A percentile compares a stretch with the other conserved stretches of the same genome.
phyloP scores from a whole-genome alignment of 805 yeast species.

The Sungouiella thailandica region DNA sequence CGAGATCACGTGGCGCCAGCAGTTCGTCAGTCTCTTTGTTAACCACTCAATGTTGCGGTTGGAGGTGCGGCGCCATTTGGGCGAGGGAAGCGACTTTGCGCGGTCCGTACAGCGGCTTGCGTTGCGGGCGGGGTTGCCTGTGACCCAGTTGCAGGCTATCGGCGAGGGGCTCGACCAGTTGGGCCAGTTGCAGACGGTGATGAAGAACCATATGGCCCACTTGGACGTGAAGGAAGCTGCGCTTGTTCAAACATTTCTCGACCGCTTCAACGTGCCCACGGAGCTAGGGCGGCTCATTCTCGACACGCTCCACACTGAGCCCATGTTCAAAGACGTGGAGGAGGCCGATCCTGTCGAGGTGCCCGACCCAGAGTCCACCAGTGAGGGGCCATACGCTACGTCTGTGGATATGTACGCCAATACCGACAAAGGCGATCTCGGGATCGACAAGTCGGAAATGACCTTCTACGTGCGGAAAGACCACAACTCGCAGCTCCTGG shows the following conservation, averaged over 20 bases:
- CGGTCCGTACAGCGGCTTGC: slow-evolving; percentile 53
- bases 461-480: slow-evolving; percentile 32
- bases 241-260: slow-evolving; percentile 17
- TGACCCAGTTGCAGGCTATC: slow-evolving; percentile 25
- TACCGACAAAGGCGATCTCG: background rate
- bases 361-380: background rate
- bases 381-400: background rate
- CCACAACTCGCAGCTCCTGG: slow-evolving; percentile 24
- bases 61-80: slow-evolving; percentile 31
- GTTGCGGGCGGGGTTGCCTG: slow-evolving; percentile 30
- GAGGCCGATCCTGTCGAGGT: background rate
- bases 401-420: slow-evolving; percentile 1
- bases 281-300: slow-evolving; percentile 40
- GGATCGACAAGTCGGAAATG: background rate
- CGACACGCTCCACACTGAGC: slow-evolving; percentile 22
- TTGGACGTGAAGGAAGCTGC: slow-evolving; percentile 17
- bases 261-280: slow-evolving; percentile 33
- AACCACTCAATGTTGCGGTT: slow-evolving; percentile 17
- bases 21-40: slow-evolving; percentile 28
- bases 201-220: slow-evolving; percentile 14
- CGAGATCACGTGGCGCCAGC: slow-evolving; percentile 50
- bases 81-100: slow-evolving; percentile 50
- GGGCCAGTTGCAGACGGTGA: slow-evolving; percentile 4
- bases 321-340: slow-evolving; percentile 15
- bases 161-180: slow-evolving; percentile 28